These are phyloP conservation scores for Gloeophyllum trabeum DNA, from an alignment of 768 basidiomycete genomes.

Conservation along the genomic window DNA sequence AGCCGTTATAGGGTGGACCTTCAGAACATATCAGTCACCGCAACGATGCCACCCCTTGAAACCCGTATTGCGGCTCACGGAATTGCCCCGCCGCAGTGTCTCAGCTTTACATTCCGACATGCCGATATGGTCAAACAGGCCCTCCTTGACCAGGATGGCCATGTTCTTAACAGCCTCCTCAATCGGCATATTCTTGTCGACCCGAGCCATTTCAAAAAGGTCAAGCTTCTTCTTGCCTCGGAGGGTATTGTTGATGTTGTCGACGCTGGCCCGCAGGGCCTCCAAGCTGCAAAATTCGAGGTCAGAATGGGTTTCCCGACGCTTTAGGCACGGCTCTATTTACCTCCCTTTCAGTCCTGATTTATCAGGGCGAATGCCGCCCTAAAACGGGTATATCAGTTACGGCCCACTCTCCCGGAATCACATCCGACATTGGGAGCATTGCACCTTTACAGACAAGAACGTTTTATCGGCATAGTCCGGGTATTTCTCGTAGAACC, in stretches of 20 bases:
- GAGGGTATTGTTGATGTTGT: constrained; percentile 29
- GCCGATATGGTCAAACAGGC: constrained; percentile 48
- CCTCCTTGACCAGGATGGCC: constrained; percentile 36
- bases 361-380: too few species aligned
- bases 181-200: constrained; percentile 29
- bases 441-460: constrained; percentile 38
- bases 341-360: too few species aligned
- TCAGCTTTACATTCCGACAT: constrained; percentile 40
- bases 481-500: constrained; percentile 38
- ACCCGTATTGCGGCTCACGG: too few species aligned
- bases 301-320: too few species aligned
- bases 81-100: constrained; percentile 29
- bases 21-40: not conserved
- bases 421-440: too few species aligned
- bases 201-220: constrained; percentile 42
- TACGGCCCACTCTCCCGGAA: too few species aligned
- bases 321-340: too few species aligned
- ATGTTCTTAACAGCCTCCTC: constrained; percentile 35
- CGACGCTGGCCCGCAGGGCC: constrained; percentile 36
- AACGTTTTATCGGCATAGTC: constrained; percentile 32
- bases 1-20: constrained; percentile 44
- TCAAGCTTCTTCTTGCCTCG: constrained; percentile 46
- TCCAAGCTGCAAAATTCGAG: constrained; percentile 25
- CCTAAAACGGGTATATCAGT: too few species aligned
- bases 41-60: too few species aligned